Evolutionary conservation across 192 early-diverging fungal species (phyloP), one percentile per base, ranked within the genome.

Genomic region (Kickxella alabastrina): DNA sequence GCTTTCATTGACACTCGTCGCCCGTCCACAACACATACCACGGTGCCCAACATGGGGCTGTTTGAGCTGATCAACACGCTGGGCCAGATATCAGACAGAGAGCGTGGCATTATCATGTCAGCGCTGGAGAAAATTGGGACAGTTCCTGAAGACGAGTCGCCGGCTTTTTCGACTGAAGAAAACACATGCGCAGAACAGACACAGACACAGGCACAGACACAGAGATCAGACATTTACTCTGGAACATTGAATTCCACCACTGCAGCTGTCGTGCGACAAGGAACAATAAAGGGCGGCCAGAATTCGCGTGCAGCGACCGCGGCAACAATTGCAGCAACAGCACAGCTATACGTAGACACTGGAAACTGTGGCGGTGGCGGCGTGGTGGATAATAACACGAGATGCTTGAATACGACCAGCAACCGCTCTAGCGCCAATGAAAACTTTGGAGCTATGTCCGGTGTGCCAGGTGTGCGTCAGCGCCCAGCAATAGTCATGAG

Each of bases 1-100:
- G 36, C 24, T 12, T 21, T 29, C 18, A 26, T 12, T 14, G 28
- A 12, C 25, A 40, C 41, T 23, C 48, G 17, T 41, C 34, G 24
- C 43, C 46, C 24, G 19, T 28, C 45, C 17, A 19, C 43, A 2
- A 23, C 43, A 1, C 25, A 27, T 15, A 29, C 45, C 0, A 29
- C 45, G 28, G 29, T 13, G 6, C 45, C 34, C 23, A 59, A 32
- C 43, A n/a, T 36, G 1, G 71, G 64, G 6, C 27, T 67, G 14
- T 43, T 43, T 27, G 71, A 75, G 31, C 57, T 75, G 13, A 46
- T 73, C 19, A 62, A 40, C 31, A 62, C 65, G 27, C 49, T 75
- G 42, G 54, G 65, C 17, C 63, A 65, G 3, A 63, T 75, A 27
- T 57, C 71, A 4, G 71, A 68, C 31, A 62, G 48, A 4, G 71